phyloP scores from a whole-genome alignment of 179 eudicot genomes.

The Drosera spatulata region DNA sequence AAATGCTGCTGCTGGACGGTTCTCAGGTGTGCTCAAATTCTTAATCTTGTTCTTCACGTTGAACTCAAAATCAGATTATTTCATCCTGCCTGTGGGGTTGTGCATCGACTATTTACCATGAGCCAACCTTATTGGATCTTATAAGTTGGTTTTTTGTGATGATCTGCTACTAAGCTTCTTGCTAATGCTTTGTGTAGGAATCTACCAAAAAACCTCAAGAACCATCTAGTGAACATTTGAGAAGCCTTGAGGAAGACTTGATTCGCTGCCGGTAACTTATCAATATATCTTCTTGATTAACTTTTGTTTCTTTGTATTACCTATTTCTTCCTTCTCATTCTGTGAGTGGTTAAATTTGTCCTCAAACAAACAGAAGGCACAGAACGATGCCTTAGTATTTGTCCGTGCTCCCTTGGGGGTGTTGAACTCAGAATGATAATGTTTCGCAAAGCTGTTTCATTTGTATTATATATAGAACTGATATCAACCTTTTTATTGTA shows the following conservation, averaged over 20 bases:
- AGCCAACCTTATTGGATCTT: not conserved
- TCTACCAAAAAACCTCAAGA: constrained; percentile 44
- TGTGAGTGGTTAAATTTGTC: no score
- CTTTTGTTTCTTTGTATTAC: not conserved
- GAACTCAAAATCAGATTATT: not conserved
- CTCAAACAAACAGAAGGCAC: no score
- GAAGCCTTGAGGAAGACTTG: constrained; percentile 65
- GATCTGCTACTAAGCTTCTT: not conserved
- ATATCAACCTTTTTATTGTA: no score
- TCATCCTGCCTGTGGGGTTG: not conserved
- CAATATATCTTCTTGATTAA: not conserved
- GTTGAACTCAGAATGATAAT: no score
- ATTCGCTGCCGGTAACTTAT: constrained; percentile 30
- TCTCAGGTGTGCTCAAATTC: constrained; percentile 29
- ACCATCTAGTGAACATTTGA: constrained; percentile 50
- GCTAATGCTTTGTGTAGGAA: constrained; percentile 21
- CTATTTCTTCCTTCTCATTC: not conserved
- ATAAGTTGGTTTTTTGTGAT: not conserved
- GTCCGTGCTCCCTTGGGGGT: no score
- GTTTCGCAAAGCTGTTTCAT: no score
- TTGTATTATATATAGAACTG: no score
- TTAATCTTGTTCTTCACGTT: not conserved
- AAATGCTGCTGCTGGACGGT: constrained; percentile 44
- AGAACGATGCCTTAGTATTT: no score
- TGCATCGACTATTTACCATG: not conserved